Evolutionary conservation across 805 yeast species (phyloP).

Genomic region (Nakazawaea pomicola): DNA sequence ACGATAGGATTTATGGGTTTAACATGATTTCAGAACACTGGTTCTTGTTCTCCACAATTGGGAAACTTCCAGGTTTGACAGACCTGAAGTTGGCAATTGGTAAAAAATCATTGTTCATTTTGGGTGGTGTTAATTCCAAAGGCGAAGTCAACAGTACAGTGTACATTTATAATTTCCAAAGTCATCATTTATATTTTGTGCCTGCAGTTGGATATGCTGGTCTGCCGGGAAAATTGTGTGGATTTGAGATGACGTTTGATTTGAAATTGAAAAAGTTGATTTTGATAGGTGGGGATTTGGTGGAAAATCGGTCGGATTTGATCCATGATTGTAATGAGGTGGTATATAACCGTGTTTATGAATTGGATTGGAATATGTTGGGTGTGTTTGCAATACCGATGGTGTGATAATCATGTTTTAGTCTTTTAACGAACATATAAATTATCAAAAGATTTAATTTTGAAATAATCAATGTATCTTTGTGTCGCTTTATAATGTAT

Average conservation of each 20-base stretch:
- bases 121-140: neutral
- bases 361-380: constrained; percentile 2
- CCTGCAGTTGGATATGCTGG: neutral
- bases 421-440: too few relatives aligned
- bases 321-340: constrained; percentile 10
- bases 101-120: neutral
- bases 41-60: neutral
- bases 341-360: constrained; percentile 3
- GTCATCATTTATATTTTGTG: neutral
- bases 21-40: constrained; percentile 5
- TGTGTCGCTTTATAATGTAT: too few relatives aligned
- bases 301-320: neutral
- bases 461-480: too few relatives aligned
- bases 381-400: neutral
- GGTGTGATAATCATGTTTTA: too few relatives aligned
- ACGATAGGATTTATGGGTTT: constrained; percentile 5
- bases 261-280: constrained; percentile 3
- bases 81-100: neutral
- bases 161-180: constrained; percentile 4
- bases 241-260: constrained; percentile 5
- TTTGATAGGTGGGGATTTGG: constrained; percentile 1
- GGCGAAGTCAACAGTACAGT: neutral
- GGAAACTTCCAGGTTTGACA: neutral
- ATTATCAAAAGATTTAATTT: too few relatives aligned
- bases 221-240: neutral